Evolutionary conservation across 306 rosid species (phyloP).

Genomic region (Prunus persica): DNA sequence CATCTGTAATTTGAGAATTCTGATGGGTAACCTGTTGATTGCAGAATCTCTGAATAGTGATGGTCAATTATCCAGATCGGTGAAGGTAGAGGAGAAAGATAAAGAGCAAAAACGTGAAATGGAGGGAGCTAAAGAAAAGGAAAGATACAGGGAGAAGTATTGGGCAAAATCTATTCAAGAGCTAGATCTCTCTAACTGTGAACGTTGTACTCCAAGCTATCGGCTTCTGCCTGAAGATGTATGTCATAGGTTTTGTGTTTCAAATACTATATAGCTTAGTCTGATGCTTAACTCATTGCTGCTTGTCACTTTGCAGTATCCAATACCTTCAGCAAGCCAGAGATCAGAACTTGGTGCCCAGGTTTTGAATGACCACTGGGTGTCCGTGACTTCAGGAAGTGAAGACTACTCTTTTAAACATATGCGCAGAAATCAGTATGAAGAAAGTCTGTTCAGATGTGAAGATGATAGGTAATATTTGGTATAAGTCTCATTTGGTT

Average conservation of each 20-base stretch:
- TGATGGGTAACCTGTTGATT: slow-evolving; percentile 32
- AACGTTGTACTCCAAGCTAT: slow-evolving; percentile 90
- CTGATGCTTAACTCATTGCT: slow-evolving; percentile 25
- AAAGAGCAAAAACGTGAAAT: slow-evolving; percentile 68
- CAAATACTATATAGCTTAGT: slow-evolving; percentile 13
- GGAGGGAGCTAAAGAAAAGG: slow-evolving; percentile 82
- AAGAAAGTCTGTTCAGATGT: slow-evolving; percentile 92
- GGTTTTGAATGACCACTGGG: slow-evolving; percentile 97
- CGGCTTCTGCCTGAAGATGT: slow-evolving; percentile 92
- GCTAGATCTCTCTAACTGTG: slow-evolving; percentile 87
- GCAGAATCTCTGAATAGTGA: slow-evolving; percentile 76
- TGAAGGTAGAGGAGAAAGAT: slow-evolving; percentile 78
- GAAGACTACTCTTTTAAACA: slow-evolving; percentile 99
- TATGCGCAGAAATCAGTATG: slow-evolving; percentile 96
- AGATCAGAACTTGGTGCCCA: slow-evolving; percentile 86
- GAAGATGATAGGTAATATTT: slow-evolving; percentile 91
- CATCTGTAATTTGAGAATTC: slow-evolving; percentile 17
- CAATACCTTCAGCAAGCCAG: slow-evolving; percentile 83
- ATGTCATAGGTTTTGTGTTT: slow-evolving; percentile 19
- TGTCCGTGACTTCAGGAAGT: slow-evolving; percentile 98
- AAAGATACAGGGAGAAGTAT: slow-evolving; percentile 78
- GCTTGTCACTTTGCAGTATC: slow-evolving; percentile 66
- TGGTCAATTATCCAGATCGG: slow-evolving; percentile 54
- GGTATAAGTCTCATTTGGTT: neutral
- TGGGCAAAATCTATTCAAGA: slow-evolving; percentile 89